Evolutionary conservation across 768 basidiomycete genomes (phyloP).

Genomic region (Tricholoma terreum): DNA sequence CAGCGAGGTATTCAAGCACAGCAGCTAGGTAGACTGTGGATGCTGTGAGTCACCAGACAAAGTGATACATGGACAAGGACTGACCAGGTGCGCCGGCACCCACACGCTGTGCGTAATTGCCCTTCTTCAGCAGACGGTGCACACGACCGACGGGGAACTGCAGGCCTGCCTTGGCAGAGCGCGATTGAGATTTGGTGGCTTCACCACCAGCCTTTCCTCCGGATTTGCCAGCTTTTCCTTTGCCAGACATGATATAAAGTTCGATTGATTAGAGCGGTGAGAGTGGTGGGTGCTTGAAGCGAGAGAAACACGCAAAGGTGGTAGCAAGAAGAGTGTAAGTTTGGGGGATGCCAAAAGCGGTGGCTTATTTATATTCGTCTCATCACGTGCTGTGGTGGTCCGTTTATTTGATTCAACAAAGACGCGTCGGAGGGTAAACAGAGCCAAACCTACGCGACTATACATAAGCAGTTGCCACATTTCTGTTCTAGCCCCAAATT

Average conservation of each 20-base stretch:
- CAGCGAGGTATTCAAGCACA: constrained; percentile 88
- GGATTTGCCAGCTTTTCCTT: constrained; percentile 46
- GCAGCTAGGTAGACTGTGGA: constrained; percentile 79
- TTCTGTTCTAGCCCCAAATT: constrained; percentile 19
- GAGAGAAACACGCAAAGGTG: constrained; percentile 5
- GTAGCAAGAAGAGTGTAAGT: constrained; percentile 13
- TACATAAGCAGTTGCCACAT: constrained; percentile 35
- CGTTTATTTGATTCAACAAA: constrained; percentile 32
- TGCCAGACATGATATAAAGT: constrained; percentile 42
- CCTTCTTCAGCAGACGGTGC: constrained; percentile 83
- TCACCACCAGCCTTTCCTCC: constrained; percentile 50
- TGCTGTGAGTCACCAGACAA: constrained; percentile 4
- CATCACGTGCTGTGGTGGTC: constrained; percentile 13
- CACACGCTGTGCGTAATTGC: constrained; percentile 85
- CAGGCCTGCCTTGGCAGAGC: constrained; percentile 71
- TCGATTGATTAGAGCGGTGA: constrained; percentile 14
- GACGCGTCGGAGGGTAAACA: constrained; percentile 42
- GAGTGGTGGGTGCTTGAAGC: constrained; percentile 13
- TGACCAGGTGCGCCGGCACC: constrained; percentile 85
- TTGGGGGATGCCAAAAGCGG: neutral
- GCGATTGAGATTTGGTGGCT: constrained; percentile 56
- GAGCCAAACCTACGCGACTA: constrained; percentile 41
- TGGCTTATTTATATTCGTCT: constrained; percentile 34
- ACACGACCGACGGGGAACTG: constrained; percentile 93
- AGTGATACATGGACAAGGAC: constrained; percentile 12